These are phyloP conservation scores for Triticum monococcum DNA, from an alignment of 176 grass and related monocot genomes.

Conservation along the genomic window DNA sequence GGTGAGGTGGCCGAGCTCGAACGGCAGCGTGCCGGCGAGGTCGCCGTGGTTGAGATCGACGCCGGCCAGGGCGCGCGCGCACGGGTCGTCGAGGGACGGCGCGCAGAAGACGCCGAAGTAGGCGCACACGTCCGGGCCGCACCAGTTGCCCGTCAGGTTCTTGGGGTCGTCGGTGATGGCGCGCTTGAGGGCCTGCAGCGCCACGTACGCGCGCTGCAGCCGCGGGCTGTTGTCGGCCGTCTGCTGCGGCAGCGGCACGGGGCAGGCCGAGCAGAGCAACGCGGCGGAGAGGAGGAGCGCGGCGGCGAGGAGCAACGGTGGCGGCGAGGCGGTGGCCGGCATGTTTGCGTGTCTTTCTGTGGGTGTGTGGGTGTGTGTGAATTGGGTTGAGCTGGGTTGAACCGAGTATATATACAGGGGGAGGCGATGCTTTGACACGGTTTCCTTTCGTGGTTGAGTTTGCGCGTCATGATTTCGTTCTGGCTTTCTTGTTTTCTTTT, in stretches of 20 bases:
- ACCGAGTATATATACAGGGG: constrained; percentile 19
- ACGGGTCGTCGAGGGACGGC: constrained; percentile 43
- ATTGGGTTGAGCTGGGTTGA: not conserved
- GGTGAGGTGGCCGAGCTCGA: constrained; percentile 66
- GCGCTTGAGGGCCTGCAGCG: constrained; percentile 67
- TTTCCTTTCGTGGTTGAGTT: not conserved
- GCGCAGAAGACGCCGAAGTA: constrained; percentile 86
- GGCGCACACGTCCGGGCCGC: constrained; percentile 77
- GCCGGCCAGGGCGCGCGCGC: constrained; percentile 52
- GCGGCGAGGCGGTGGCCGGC: not conserved
- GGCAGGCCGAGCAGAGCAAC: constrained; percentile 16
- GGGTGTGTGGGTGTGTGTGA: not conserved
- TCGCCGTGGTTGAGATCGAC: constrained; percentile 71
- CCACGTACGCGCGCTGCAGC: constrained; percentile 67
- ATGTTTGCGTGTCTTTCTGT: constrained; percentile 18
- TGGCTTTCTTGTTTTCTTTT: not conserved
- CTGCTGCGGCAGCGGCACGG: constrained; percentile 18
- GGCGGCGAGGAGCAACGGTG: constrained; percentile 24
- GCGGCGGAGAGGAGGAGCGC: constrained; percentile 27
- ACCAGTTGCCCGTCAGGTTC: constrained; percentile 52
- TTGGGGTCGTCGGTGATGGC: constrained; percentile 69
- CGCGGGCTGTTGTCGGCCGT: constrained; percentile 58
- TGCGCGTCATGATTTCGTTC: constrained; percentile 14
- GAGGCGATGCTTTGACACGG: constrained; percentile 15
- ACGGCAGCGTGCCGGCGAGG: constrained; percentile 50